Conservation (phyloP, 768 basidiomycete genomes). For the Gloeostereum incarnatum region DNA sequence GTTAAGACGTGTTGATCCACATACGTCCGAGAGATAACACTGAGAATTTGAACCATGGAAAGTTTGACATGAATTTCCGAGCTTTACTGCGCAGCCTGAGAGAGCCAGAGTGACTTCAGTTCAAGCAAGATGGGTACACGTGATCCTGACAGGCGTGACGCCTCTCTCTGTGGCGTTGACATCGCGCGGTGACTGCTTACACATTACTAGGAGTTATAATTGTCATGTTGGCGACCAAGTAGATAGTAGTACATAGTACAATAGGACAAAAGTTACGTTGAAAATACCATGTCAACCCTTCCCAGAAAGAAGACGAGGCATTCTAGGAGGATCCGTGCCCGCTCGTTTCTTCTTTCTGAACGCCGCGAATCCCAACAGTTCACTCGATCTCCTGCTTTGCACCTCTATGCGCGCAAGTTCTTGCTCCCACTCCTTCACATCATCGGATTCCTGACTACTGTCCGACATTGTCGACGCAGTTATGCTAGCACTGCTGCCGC, state of each 20-base stretch:
- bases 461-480: constrained; percentile 22
- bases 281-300: too few relatives aligned
- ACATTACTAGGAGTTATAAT: too few relatives aligned
- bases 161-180: too few relatives aligned
- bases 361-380: constrained; percentile 34
- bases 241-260: too few relatives aligned
- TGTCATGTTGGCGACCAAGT: too few relatives aligned
- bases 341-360: constrained; percentile 14
- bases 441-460: constrained; percentile 15
- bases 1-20: constrained; percentile 14
- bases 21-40: constrained; percentile 35
- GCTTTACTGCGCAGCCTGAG: too few relatives aligned
- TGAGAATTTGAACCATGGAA: constrained; percentile 51
- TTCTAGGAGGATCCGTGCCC: constrained; percentile 1
- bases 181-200: too few relatives aligned
- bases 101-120: too few relatives aligned
- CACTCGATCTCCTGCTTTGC: constrained; percentile 42
- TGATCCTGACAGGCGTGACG: too few relatives aligned
- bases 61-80: constrained; percentile 42
- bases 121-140: too few relatives aligned
- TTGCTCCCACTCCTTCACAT: constrained; percentile 67
- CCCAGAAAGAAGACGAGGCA: too few relatives aligned
- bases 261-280: too few relatives aligned
- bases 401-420: constrained; percentile 66
- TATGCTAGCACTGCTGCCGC: constrained; percentile 13